Evolutionary conservation across 306 rosid species (phyloP).

Genomic region (Cicer cuneatum): DNA sequence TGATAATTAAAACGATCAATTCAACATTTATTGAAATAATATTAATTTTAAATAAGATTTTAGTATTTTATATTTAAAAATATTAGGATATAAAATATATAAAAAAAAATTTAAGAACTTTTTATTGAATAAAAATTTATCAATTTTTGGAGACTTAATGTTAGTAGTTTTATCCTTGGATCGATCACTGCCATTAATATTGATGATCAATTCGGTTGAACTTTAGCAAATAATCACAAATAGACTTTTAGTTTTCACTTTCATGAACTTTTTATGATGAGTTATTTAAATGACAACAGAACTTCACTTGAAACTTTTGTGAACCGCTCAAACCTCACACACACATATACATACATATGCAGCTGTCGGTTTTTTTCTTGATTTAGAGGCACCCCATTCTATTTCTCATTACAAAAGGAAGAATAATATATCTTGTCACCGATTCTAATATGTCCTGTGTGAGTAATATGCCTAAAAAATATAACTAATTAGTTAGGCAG

Average conservation of each 20-base stretch:
- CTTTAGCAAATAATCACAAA: not conserved
- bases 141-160: too few relatives aligned
- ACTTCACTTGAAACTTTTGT: not conserved
- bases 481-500: constrained; percentile 25
- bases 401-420: not conserved
- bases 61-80: too few relatives aligned
- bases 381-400: constrained; percentile 3
- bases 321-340: not conserved
- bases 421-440: constrained; percentile 1
- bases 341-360: not conserved
- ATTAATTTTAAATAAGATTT: too few relatives aligned
- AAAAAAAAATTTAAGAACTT: too few relatives aligned
- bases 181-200: not conserved
- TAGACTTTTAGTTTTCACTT: not conserved
- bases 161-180: too few relatives aligned
- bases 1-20: too few relatives aligned
- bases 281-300: not conserved
- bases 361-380: not conserved
- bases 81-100: too few relatives aligned
- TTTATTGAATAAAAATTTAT: too few relatives aligned
- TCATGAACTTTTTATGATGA: constrained; percentile 21
- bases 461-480: not conserved
- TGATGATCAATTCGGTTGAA: not conserved
- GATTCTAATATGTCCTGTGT: not conserved
- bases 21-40: too few relatives aligned